Conservation (phyloP, 257 asterid species). For the Petunia axillaris region DNA sequence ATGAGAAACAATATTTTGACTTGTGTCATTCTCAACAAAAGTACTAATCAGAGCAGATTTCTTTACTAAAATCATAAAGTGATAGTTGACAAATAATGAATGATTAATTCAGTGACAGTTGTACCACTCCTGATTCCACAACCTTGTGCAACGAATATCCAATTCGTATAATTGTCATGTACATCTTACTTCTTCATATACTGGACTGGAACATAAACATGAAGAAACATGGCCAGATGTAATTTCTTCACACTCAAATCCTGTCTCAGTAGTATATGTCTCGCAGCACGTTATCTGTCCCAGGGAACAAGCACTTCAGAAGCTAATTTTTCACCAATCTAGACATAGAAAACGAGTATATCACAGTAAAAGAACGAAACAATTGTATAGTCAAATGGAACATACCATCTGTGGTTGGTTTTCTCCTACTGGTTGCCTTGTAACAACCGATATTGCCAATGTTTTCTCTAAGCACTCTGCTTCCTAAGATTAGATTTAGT, state of each 20-base stretch:
- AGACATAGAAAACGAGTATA: background rate
- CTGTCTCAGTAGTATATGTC: slow-evolving; percentile 26
- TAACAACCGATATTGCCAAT: background rate
- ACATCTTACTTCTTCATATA: slow-evolving; percentile 21
- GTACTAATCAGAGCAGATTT: too few relatives aligned
- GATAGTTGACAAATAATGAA: too few relatives aligned
- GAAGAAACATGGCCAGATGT: background rate
- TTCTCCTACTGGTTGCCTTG: slow-evolving; percentile 14
- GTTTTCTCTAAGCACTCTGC: slow-evolving; percentile 19
- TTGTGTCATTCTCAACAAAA: too few relatives aligned
- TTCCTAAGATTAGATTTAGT: slow-evolving; percentile 15
- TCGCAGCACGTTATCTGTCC: slow-evolving; percentile 26
- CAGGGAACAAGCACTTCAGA: slow-evolving; percentile 13
- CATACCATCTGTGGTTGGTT: slow-evolving; percentile 23
- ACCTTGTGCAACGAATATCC: slow-evolving; percentile 23
- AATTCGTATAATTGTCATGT: too few relatives aligned
- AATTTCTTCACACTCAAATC: slow-evolving; percentile 27
- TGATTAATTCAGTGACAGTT: too few relatives aligned
- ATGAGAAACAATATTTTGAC: too few relatives aligned
- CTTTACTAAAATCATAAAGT: too few relatives aligned
- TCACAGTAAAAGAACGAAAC: background rate
- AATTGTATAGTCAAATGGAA: background rate
- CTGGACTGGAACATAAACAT: slow-evolving; percentile 7
- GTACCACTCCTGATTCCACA: too few relatives aligned
- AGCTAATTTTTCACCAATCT: background rate